These are phyloP conservation scores for Nemania diffusa DNA, from an alignment of 2,329 filamentous ascomycete species.

Conservation along the genomic window DNA sequence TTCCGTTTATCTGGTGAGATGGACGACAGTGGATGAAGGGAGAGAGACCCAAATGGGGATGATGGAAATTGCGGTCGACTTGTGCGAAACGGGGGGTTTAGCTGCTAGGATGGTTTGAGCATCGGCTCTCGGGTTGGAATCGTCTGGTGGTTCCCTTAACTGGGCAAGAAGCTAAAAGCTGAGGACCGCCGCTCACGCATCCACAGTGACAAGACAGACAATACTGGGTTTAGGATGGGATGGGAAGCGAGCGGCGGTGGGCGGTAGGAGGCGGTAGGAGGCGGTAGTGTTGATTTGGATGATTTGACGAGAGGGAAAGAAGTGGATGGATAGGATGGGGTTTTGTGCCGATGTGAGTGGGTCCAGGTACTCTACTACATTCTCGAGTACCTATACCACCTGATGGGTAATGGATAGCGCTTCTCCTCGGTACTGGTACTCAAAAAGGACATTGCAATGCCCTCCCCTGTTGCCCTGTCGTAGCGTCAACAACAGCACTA, in stretches of 20 bases:
- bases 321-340: constrained; percentile 27
- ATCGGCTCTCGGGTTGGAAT: constrained; percentile 24
- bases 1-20: not conserved
- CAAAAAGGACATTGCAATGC: not conserved
- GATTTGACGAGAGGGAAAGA: constrained; percentile 35
- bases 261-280: constrained; percentile 28
- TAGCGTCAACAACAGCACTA: constrained; percentile 9
- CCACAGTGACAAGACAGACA: constrained; percentile 25
- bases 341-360: constrained; percentile 33
- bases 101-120: constrained; percentile 18
- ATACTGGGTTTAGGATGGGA: constrained; percentile 11
- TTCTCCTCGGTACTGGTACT: constrained; percentile 7
- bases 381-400: not conserved
- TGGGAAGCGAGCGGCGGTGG: constrained; percentile 12
- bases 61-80: constrained; percentile 32
- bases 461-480: constrained; percentile 23
- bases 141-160: constrained; percentile 24
- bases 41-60: not conserved
- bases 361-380: not conserved
- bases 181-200: constrained; percentile 29
- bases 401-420: not conserved
- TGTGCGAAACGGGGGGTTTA: constrained; percentile 34
- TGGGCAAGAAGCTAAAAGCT: constrained; percentile 27
- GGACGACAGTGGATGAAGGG: not conserved
- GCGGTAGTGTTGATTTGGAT: constrained; percentile 34